Evolutionary conservation across 352 stramenopile genomes (phyloP), one percentile per base, ranked within the genome.

Genomic region (Pythium graminicola): DNA sequence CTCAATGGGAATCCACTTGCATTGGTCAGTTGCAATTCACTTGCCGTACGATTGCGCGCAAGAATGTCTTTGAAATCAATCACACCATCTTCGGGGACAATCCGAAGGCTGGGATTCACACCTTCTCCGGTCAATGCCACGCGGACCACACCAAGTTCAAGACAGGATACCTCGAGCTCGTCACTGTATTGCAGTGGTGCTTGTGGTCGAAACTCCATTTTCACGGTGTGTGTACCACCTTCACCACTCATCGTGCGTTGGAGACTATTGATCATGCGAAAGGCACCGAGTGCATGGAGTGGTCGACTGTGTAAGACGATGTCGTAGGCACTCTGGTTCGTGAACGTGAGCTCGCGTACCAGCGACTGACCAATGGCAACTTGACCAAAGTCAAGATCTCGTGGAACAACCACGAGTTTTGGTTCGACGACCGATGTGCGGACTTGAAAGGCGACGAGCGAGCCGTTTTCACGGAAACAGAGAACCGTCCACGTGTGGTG

Each of bases 231-330:
- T 16, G 52, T 55, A 3, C 65, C 76, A 1, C 58, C 68, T 9
- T 50, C 49, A 0, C 36, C 28, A 6, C 42, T n/a, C 19, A 95
- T 55, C 7, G 57, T 29, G 2, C 81, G 70, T 28, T 88, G 63
- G 4, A 79, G 29, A 33, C 58, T 79, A 28, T 90, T 90, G 33
- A 95, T 70, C 22, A 95, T 32, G 8, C 71, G 75, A 44, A 96
- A 97, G 7, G 84, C 81, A 0, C 89, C 89, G 5, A 93, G 60
- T 2, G 76, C 70, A 23, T 96, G 92, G 5, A 97, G 70, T 0
- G 82, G 67, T 17, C 74, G 59, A 57, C 70, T 68, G 7, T 57
- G 55, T 5, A 97, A 27, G 10, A 56, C 26, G 0, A 90, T 45
- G 16, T 73, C 71, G 1, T 38, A 39, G 0, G 46, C 26, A 45